phyloP scores from a whole-genome alignment of 768 basidiomycete genomes.

The Coprinellus aureogranulatus region DNA sequence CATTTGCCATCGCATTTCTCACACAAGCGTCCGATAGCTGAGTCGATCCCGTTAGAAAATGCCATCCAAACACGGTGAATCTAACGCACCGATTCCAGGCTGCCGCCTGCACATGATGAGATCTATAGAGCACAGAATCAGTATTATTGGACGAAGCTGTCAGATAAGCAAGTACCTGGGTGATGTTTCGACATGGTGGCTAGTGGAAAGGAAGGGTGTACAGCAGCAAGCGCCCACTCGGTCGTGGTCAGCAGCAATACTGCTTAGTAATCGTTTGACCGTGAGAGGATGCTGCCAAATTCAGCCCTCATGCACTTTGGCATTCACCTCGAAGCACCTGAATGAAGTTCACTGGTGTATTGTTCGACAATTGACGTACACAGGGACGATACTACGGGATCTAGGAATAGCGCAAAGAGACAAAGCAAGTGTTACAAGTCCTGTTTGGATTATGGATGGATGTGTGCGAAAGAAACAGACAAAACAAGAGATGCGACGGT shows the following conservation, averaged over 20 bases:
- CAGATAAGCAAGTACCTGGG: conserved; percentile 55
- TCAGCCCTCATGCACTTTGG: too few relatives aligned
- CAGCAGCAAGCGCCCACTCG: neutral
- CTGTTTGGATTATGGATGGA: neutral
- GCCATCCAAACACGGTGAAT: neutral
- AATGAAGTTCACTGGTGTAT: too few relatives aligned
- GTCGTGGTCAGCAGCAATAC: conserved; percentile 6
- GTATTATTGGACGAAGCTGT: conserved; percentile 6
- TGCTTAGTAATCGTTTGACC: conserved; percentile 1
- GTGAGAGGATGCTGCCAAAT: too few relatives aligned
- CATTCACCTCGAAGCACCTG: too few relatives aligned
- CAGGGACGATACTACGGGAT: conserved; percentile 2
- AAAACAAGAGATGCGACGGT: neutral
- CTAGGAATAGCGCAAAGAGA: too few relatives aligned
- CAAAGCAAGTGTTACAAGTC: conserved; percentile 5
- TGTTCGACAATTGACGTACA: neutral
- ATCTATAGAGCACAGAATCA: conserved; percentile 49
- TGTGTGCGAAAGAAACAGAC: neutral
- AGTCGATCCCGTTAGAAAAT: conserved; percentile 10
- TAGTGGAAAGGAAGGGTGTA: neutral
- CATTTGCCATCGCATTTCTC: conserved; percentile 99
- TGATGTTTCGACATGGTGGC: conserved; percentile 83
- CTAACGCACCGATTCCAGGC: conserved; percentile 81
- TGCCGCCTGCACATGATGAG: conserved; percentile 98
- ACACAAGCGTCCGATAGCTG: conserved; percentile 96